Percentiles rank a stretch among this genome's conserved stretches.
phyloP scores from a whole-genome alignment of 345 rosid genomes.

The Melaleuca alternifolia region DNA sequence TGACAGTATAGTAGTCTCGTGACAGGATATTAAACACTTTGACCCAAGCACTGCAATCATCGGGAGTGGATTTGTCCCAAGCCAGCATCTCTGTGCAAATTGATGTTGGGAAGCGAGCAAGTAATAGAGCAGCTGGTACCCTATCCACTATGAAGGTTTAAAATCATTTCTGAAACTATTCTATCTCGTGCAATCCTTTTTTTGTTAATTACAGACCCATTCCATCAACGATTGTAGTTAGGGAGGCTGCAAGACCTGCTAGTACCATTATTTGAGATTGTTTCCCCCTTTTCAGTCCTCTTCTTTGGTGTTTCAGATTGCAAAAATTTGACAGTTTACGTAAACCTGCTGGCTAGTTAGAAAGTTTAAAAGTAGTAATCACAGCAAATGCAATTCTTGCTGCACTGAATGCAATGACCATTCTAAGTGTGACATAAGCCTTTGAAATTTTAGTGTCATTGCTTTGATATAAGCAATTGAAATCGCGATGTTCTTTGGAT shows the following conservation, averaged over 20 bases:
- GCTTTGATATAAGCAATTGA: neutral
- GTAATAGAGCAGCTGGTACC: slow-evolving; percentile 5
- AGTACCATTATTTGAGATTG: neutral
- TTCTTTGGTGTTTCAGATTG: neutral
- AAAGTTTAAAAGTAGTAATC: neutral
- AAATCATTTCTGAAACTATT: neutral
- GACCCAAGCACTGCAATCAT: slow-evolving; percentile 48
- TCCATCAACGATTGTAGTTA: neutral
- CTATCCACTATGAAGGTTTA: slow-evolving; percentile 37
- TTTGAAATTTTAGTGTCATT: neutral
- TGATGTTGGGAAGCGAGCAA: slow-evolving; percentile 39
- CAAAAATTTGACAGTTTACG: neutral
- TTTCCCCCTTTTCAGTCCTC: neutral
- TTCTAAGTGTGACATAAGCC: neutral
- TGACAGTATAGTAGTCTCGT: neutral
- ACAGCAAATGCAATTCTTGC: neutral
- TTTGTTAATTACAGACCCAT: neutral
- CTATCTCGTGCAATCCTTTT: neutral
- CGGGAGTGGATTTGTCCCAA: slow-evolving; percentile 63
- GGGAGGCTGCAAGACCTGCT: neutral
- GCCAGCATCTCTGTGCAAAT: slow-evolving; percentile 56
- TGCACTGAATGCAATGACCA: neutral
- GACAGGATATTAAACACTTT: slow-evolving; percentile 45
- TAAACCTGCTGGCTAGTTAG: neutral
- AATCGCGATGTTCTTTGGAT: neutral